Conservation (phyloP, 495 filamentous ascomycete genomes). For the Aspergillus baeticus region DNA sequence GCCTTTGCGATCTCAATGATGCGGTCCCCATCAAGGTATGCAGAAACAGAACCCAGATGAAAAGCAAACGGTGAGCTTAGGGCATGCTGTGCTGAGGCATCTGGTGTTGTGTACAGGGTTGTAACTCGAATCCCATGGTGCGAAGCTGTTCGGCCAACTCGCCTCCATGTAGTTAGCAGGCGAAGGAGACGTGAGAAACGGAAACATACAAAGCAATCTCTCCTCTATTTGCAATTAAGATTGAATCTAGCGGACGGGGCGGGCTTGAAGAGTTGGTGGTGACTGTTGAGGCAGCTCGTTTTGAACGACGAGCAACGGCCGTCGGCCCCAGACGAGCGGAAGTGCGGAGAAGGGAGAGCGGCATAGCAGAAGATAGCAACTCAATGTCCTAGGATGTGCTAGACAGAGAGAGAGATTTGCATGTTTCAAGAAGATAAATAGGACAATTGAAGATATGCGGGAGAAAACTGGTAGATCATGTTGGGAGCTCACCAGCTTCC, state of each 20-base stretch:
- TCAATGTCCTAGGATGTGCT: constrained; percentile 12
- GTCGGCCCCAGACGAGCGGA: constrained; percentile 38
- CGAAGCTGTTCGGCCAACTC: constrained; percentile 82
- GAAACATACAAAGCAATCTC: constrained; percentile 83
- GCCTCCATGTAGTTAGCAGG: constrained; percentile 40
- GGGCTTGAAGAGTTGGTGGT: constrained; percentile 20
- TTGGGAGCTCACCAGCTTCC: background rate
- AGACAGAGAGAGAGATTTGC: constrained; percentile 13
- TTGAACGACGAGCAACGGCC: constrained; percentile 30
- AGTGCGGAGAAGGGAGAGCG: constrained; percentile 49
- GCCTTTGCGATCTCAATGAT: constrained; percentile 86
- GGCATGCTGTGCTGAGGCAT: constrained; percentile 85
- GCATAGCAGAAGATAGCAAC: constrained; percentile 28
- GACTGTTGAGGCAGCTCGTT: constrained; percentile 37
- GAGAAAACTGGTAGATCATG: constrained; percentile 3
- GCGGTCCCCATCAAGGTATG: constrained; percentile 88
- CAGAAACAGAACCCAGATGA: constrained; percentile 75
- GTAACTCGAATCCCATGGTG: constrained; percentile 90
- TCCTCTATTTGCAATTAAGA: constrained; percentile 94
- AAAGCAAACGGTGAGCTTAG: constrained; percentile 76
- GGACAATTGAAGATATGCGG: background rate
- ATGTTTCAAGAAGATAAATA: constrained; percentile 14
- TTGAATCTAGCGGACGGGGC: constrained; percentile 65
- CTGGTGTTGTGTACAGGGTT: constrained; percentile 91
- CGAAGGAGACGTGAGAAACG: background rate